A percentile compares a stretch with the other conserved stretches of the same genome.
phyloP scores from a whole-genome alignment of 2,329 filamentous ascomycete species.

The Aspergillus proliferans region DNA sequence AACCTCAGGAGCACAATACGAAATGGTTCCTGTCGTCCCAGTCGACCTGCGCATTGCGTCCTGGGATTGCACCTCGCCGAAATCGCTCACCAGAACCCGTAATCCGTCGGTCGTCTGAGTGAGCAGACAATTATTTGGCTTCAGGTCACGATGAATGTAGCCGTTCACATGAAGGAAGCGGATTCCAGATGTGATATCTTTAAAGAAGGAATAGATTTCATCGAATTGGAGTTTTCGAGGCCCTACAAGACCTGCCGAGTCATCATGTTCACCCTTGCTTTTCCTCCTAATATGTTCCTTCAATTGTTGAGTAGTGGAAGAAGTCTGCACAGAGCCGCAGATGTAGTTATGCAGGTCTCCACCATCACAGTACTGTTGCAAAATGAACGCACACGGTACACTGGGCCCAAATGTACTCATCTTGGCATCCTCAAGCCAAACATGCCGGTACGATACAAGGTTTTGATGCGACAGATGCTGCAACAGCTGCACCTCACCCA shows the following conservation, averaged over 20 bases:
- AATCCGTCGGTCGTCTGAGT: constrained; percentile 67
- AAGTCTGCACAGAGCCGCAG: constrained; percentile 58
- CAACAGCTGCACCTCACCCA: constrained; percentile 87
- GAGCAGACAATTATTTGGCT: constrained; percentile 89
- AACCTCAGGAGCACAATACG: constrained; percentile 95
- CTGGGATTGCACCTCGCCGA: constrained; percentile 89
- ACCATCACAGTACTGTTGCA: constrained; percentile 95
- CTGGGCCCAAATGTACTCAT: constrained; percentile 81
- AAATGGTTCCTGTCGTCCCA: constrained; percentile 91
- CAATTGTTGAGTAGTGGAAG: constrained; percentile 69
- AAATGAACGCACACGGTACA: constrained; percentile 90
- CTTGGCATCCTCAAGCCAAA: constrained; percentile 87
- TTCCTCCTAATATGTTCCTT: constrained; percentile 80
- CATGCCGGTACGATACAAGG: constrained; percentile 91
- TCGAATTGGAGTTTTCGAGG: constrained; percentile 65
- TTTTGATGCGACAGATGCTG: constrained; percentile 91
- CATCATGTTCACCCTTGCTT: constrained; percentile 70
- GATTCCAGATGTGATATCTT: constrained; percentile 86
- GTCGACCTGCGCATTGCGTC: constrained; percentile 79
- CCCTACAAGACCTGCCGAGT: constrained; percentile 45
- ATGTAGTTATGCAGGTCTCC: constrained; percentile 88
- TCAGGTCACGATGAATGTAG: constrained; percentile 93
- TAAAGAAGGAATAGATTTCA: constrained; percentile 94
- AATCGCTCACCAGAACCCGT: constrained; percentile 88
- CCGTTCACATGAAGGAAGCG: constrained; percentile 84